A percentile compares a stretch with the other conserved stretches of the same genome.
These are phyloP conservation scores for Suillus subluteus DNA, from an alignment of 768 basidiomycete species.

Conservation along the genomic window DNA sequence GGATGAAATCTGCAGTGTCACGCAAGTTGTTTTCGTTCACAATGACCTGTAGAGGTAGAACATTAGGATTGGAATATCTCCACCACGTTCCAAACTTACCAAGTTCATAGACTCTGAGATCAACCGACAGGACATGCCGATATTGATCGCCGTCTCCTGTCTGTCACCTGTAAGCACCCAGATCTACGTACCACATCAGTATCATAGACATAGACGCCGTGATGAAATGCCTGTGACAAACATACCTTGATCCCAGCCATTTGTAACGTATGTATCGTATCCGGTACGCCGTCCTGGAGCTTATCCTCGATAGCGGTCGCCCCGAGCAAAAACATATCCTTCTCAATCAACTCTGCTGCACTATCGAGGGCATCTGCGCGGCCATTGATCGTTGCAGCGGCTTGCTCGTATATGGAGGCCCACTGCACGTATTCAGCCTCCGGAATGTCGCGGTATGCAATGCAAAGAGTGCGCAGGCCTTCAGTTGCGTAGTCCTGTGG, in stretches of 20 bases:
- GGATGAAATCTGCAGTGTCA: conserved; percentile 84
- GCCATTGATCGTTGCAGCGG: conserved; percentile 93
- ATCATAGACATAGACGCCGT: conserved; percentile 11
- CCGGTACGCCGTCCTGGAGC: conserved; percentile 97
- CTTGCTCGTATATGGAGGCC: conserved; percentile 86
- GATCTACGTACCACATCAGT: conserved; percentile 50
- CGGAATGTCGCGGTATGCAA: conserved; percentile 91
- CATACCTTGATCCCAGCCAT: conserved; percentile 95
- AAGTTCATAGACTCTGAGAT: conserved; percentile 99
- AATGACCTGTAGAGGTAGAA: conserved; percentile 64
- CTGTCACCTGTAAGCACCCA: conserved; percentile 99
- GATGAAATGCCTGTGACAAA: background rate
- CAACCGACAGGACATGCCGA: conserved; percentile 94
- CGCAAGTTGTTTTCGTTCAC: conserved; percentile 88
- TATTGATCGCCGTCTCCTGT: conserved; percentile 99
- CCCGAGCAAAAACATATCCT: conserved; percentile 89
- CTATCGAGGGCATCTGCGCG: conserved; percentile 93
- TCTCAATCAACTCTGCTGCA: conserved; percentile 95
- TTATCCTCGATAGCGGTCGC: conserved; percentile 99
- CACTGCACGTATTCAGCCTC: conserved; percentile 91
- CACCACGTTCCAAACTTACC: conserved; percentile 43
- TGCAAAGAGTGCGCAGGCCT: conserved; percentile 93
- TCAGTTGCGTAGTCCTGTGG: conserved; percentile 93
- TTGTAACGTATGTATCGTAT: conserved; percentile 96
- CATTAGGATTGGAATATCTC: conserved; percentile 1